Evolutionary conservation across 1,284 basidiomycete species (phyloP), one percentile per base, ranked within the genome.

Genomic region (Trichosporon sp.): DNA sequence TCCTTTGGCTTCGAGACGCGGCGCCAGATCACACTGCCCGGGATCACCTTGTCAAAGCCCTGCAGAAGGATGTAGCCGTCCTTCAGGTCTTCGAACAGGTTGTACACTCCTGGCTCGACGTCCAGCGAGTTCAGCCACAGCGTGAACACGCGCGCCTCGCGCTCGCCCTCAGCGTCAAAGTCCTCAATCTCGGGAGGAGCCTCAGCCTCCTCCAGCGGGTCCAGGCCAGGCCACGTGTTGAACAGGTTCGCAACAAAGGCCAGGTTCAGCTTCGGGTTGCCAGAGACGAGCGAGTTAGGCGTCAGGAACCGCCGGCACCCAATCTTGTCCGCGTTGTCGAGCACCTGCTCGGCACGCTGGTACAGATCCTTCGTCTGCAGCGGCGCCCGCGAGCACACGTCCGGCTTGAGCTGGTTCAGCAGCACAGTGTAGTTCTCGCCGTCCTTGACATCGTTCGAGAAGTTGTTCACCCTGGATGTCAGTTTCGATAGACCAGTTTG

Each of bases 161-260:
- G 88, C 81, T 99, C 95, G 67, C 95, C 95, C 80, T 99, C 95
- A 1, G 95, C 95, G 71, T 99, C 95, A 78, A 98, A 99, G 83
- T 99, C 96, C 76, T 98, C 95, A 44, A 98, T 87, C 6, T 85
- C 88, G 56, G 83, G 82, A 0, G 85, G 84, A 13, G 74, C 91
- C 87, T 94, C 83, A 19, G 83, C 87, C 76, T 95, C 93, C 74
- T 96, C 92, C 52, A 98, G 86, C 3, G 95, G 95, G 69, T 86
- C 94, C 31, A 95, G 87, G 0, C 93, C 91, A 0, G 95, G 95
- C 82, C 92, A 89, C 2, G 92, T 98, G 84, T 99, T 99, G 87
- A 99, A 99, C 61, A 99, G 86, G 80, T 97, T 95, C 56, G 96
- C 95, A 62, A 98, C 95, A 78, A 98, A 99, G 4, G 96, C 95